Base-by-base conservation (phyloP, 345 rosid species). In the Salix exigua region DNA sequence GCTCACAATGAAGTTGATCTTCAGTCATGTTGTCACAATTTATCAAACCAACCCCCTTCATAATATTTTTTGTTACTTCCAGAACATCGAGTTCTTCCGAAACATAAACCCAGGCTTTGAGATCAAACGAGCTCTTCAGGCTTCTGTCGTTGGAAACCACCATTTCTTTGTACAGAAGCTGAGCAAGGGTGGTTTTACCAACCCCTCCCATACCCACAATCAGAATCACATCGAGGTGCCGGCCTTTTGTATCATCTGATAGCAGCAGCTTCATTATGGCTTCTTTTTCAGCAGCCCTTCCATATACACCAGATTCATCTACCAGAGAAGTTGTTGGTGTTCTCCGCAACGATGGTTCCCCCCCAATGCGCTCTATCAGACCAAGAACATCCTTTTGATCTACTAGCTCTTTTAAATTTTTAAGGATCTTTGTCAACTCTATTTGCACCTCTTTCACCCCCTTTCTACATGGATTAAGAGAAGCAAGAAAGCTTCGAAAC, bases 281-380 rank as follows among this genome's bases (percentile, higher is more conserved):
- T 42, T 63, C 66, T 21, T 33, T 77, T 17, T 81, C 81, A 19
- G 5, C 60, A 55, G 64, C 73, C 48, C 84, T 81, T 0, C 81
- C 84, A 67, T 11, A 78, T 21, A 82, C 79, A 35, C 58, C 69
- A 44, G 70, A 70, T 17, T 77, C 76, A 64, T 81, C 79, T 3
- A 74, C 73, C 66, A 51, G 25, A 3, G 76, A 79, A 40, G 78
- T 77, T 17, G 81, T 68, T 0, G 74, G 79, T 23, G 18, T 61
- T 72, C 46, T 81, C 8, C 26, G 66, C 2, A 25, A 61, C 7
- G 61, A 26, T 19, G 61, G 31, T 26, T 76, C 60, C 37, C 66
- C 70, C 2, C 74, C 61, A 4, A 71, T 60, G 8, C 77, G 70
- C 8, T 66, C 76, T 16, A 19, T 74, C 66, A 70, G 44, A 23